A percentile compares a stretch with the other conserved stretches of the same genome.
Evolutionary conservation across 2,329 filamentous ascomycete genomes (phyloP).

Genomic region (Cytospora leucostoma): DNA sequence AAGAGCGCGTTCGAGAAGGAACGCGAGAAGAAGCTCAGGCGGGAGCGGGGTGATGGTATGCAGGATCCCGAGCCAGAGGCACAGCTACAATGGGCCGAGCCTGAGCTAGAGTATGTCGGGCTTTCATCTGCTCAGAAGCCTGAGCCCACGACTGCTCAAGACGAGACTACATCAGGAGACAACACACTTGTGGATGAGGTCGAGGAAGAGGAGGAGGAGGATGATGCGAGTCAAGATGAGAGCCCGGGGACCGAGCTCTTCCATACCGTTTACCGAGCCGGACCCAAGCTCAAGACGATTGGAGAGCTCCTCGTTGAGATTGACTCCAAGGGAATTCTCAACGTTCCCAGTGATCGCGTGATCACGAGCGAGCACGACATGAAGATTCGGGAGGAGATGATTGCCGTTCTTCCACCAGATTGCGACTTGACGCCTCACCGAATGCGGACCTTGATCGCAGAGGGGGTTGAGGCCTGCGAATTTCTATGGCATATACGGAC

Average conservation of each 20-base stretch:
- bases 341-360: not conserved
- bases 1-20: slow-evolving; percentile 2
- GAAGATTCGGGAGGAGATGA: slow-evolving; percentile 7
- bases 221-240: not conserved
- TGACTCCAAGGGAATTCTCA: not conserved
- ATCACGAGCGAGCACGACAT: slow-evolving; percentile 8
- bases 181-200: not conserved
- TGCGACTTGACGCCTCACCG: not conserved
- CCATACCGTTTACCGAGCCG: not conserved
- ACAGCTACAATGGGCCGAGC: not conserved
- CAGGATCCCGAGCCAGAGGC: not conserved
- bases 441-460: not conserved
- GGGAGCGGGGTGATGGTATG: not conserved
- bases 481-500: not conserved
- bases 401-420: not conserved
- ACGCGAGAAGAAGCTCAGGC: not conserved
- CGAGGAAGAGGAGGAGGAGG: not conserved
- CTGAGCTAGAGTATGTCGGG: not conserved
- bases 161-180: not conserved
- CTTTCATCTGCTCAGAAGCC: not conserved
- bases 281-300: not conserved
- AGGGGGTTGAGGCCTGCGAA: not conserved
- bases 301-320: slow-evolving; percentile 1
- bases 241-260: not conserved
- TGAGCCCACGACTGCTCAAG: not conserved